Percentiles rank a stretch among this genome's conserved stretches.
Evolutionary conservation across 176 grass and related monocot genomes (phyloP).

Genomic region (Oryza glumipatula): DNA sequence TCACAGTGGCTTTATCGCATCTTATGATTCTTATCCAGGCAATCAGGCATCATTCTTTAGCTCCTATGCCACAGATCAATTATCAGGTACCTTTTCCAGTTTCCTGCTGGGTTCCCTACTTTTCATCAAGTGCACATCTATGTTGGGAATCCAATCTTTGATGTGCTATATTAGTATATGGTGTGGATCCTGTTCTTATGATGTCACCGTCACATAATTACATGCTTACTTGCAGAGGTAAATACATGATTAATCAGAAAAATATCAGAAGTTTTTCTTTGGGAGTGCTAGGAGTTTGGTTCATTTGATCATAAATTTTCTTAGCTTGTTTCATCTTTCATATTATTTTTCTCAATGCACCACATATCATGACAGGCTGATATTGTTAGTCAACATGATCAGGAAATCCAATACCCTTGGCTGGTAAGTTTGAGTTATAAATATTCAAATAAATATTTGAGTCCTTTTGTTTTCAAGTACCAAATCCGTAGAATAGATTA

Average conservation of each 20-base stretch:
- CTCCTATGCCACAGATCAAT: slow-evolving; percentile 44
- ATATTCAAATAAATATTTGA: slow-evolving; percentile 9
- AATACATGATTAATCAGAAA: not conserved
- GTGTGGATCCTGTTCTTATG: slow-evolving; percentile 41
- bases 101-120: slow-evolving; percentile 42
- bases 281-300: slow-evolving; percentile 6
- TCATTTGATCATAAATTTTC: slow-evolving; percentile 16
- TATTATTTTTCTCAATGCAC: not conserved
- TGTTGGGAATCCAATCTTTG: slow-evolving; percentile 44
- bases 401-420: not conserved
- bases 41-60: slow-evolving; percentile 47
- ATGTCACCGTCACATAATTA: slow-evolving; percentile 25
- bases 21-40: slow-evolving; percentile 32
- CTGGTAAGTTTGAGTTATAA: not conserved
- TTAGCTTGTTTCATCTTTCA: not conserved
- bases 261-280: not conserved
- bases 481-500: not conserved
- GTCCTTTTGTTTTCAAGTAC: not conserved
- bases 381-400: not conserved
- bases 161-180: slow-evolving; percentile 22
- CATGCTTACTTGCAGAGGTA: slow-evolving; percentile 12
- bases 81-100: slow-evolving; percentile 40
- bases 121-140: slow-evolving; percentile 26
- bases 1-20: slow-evolving; percentile 36
- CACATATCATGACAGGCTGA: not conserved